Conservation (phyloP, 768 basidiomycete genomes). For the Dacryopinax spathularia region DNA sequence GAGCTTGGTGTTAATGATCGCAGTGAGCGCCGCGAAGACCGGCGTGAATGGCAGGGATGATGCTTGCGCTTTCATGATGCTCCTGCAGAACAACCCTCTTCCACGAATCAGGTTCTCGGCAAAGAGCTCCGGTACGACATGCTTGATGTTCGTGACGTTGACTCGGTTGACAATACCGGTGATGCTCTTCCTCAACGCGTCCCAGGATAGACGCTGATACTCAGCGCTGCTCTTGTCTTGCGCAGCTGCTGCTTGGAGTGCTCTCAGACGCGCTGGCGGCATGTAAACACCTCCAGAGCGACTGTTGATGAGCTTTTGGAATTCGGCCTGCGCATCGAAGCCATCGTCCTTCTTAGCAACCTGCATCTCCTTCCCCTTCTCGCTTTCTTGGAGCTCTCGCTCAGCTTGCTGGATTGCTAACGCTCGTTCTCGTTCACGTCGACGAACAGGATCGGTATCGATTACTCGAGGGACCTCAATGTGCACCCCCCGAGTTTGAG, state of each 20-base stretch:
- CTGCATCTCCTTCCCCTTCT: slow-evolving; percentile 30
- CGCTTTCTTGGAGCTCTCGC: slow-evolving; percentile 51
- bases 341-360: slow-evolving; percentile 27
- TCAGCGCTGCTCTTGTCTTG: slow-evolving; percentile 72
- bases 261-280: slow-evolving; percentile 83
- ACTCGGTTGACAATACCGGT: slow-evolving; percentile 99
- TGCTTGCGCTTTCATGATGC: slow-evolving; percentile 95
- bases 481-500: neutral
- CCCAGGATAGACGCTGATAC: slow-evolving; percentile 94
- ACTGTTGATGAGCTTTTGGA: slow-evolving; percentile 59
- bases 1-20: slow-evolving; percentile 92
- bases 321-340: slow-evolving; percentile 70
- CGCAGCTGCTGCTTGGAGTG: slow-evolving; percentile 70
- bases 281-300: slow-evolving; percentile 92
- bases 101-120: slow-evolving; percentile 88
- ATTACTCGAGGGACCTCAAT: slow-evolving; percentile 37
- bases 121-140: slow-evolving; percentile 81
- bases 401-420: slow-evolving; percentile 57
- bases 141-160: slow-evolving; percentile 91
- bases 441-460: slow-evolving; percentile 65
- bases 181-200: slow-evolving; percentile 90
- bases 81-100: slow-evolving; percentile 79
- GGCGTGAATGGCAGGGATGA: slow-evolving; percentile 96
- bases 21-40: slow-evolving; percentile 84
- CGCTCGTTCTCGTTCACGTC: slow-evolving; percentile 65